Base-by-base conservation (phyloP, 2,329 filamentous ascomycete species). In the Aspergillus quadricinctus region DNA sequence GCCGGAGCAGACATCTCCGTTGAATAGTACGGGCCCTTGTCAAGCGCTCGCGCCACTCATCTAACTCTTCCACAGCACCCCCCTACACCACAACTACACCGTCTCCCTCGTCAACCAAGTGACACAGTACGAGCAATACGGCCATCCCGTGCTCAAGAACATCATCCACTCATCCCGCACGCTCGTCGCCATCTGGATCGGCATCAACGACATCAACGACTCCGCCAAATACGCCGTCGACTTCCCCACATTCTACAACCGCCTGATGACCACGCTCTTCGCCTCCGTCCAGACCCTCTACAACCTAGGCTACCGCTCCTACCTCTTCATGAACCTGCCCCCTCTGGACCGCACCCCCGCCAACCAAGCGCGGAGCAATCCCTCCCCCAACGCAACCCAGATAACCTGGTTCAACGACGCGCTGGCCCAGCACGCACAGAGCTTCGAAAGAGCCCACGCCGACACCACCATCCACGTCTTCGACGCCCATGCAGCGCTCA, bases 181-280 rank as follows among this genome's bases (percentile, higher is more conserved):
- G 1, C 69, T 84, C 1, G 74, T 83, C 0, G 77, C 77, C 2
- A 65, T 83, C 40, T 84, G 79, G 77, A 84, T 84, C 48, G 82
- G 80, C 2, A 71, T 84, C 57, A 84, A 84, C 63, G 82, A 84
- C 55, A 81, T 84, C 58, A 75, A 73, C 59, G 81, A 84, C 63
- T 76, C 77, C 6, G 72, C 69, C 14, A 74, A 76, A 43, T 77
- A 75, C 49, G 72, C 69, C 31, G 72, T 77, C 11, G 69, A 73
- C 10, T 82, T 81, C 58, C 70, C 72, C 3, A 67, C 63, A 0
- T 76, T 80, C 60, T 83, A 82, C 63, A 66, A 75, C 3, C 64
- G 67, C 10, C 66, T 82, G 4, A 73, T 78, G 37, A 52, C 52
- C 3, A 70, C 74, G 0, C 68, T 80, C 1, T 78, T 81, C 55